phyloP scores from a whole-genome alignment of 768 basidiomycete species.

The Naganishia kalamii region DNA sequence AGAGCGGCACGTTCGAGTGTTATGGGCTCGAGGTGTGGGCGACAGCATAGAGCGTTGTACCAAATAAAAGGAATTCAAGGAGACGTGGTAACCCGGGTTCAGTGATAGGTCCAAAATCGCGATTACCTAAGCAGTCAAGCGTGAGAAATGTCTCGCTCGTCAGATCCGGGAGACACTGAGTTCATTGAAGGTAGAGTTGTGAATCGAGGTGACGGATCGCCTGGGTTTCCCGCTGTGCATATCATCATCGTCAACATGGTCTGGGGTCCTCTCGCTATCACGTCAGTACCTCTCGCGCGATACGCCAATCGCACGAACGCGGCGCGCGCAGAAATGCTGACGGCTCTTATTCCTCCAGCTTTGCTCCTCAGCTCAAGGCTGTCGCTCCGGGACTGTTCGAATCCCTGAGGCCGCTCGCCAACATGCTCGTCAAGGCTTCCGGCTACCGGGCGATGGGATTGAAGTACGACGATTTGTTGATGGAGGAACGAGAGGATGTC shows the following conservation, averaged over 20 bases:
- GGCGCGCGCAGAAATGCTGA: not conserved
- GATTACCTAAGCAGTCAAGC: not conserved
- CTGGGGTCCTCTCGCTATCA: slow-evolving; percentile 27
- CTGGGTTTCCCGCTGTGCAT: too few species aligned
- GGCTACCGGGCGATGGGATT: slow-evolving; percentile 85
- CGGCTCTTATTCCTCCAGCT: slow-evolving; percentile 21
- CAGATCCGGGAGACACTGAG: too few species aligned
- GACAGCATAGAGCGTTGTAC: too few species aligned
- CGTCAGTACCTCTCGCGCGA: slow-evolving; percentile 7
- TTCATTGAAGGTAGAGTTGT: too few species aligned
- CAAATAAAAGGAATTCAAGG: too few species aligned
- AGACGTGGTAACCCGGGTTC: not conserved
- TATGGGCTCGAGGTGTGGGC: slow-evolving; percentile 88
- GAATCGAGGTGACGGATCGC: too few species aligned
- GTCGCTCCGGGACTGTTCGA: slow-evolving; percentile 59
- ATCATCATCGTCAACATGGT: slow-evolving; percentile 14
- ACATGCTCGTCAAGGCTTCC: slow-evolving; percentile 70
- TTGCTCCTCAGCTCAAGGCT: slow-evolving; percentile 68
- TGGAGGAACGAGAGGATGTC: slow-evolving; percentile 42
- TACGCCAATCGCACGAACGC: not conserved
- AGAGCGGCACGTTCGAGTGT: slow-evolving; percentile 71
- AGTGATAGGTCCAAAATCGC: not conserved
- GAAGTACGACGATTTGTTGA: slow-evolving; percentile 81
- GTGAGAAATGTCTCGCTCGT: too few species aligned
- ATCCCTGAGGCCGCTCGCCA: slow-evolving; percentile 68